These are phyloP conservation scores for Leishmania martiniquensis DNA, from an alignment of 208 protist genomes.

Conservation along the genomic window DNA sequence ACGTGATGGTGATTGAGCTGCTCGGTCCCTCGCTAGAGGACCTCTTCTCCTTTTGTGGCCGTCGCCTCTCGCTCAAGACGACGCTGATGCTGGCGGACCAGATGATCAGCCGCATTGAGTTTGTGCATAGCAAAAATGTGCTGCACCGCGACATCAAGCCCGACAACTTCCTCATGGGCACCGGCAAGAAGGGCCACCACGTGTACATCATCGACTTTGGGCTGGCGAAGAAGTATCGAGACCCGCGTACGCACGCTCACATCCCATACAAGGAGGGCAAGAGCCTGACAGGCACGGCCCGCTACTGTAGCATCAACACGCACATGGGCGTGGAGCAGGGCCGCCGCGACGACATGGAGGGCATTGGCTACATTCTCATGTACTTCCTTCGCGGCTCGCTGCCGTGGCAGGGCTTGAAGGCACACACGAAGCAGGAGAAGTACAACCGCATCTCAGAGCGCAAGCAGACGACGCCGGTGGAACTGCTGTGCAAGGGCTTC, in stretches of 20 bases:
- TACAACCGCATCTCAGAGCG: conserved; percentile 98
- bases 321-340: conserved; percentile 98
- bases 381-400: conserved; percentile 99
- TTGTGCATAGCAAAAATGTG: conserved; percentile 92
- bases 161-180: conserved; percentile 95
- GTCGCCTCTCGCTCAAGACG: conserved; percentile 92
- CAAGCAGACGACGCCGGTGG: conserved; percentile 97
- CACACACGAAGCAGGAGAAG: conserved; percentile 98
- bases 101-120: conserved; percentile 92
- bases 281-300: conserved; percentile 98
- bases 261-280: conserved; percentile 99
- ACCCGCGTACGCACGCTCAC: conserved; percentile 98
- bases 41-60: conserved; percentile 89
- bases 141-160: conserved; percentile 96
- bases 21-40: conserved; percentile 93
- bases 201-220: conserved; percentile 99
- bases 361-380: conserved; percentile 99
- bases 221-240: conserved; percentile 99
- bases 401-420: conserved; percentile 98
- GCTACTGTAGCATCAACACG: conserved; percentile 99
- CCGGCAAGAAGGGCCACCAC: conserved; percentile 86
- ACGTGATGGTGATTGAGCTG: conserved; percentile 95
- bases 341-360: conserved; percentile 98
- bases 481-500: conserved; percentile 95
- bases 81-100: conserved; percentile 94